phyloP scores from a whole-genome alignment of 345 rosid species.

The Arabidopsis arenosa region DNA sequence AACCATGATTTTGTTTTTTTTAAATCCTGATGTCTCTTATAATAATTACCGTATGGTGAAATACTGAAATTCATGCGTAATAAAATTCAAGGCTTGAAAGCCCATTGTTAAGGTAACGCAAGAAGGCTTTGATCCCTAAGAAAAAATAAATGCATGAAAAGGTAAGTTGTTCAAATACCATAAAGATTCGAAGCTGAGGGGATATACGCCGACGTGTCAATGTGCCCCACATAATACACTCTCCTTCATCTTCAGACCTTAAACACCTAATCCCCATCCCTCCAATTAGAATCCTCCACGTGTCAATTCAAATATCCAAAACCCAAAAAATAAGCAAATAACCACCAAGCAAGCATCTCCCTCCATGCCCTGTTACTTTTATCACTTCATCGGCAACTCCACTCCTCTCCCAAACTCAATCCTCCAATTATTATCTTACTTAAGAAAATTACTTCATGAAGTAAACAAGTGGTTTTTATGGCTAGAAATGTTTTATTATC shows the following conservation, averaged over 20 bases:
- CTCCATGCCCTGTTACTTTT: conserved; percentile 56
- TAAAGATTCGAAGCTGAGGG: conserved; percentile 33
- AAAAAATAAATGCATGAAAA: conserved; percentile 6
- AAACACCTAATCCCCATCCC: conserved; percentile 59
- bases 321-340: conserved; percentile 34
- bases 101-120: neutral
- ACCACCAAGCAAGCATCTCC: conserved; percentile 67
- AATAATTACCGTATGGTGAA: neutral
- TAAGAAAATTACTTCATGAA: conserved; percentile 5
- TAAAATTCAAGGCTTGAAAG: neutral
- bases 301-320: conserved; percentile 61
- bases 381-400: conserved; percentile 65
- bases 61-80: neutral
- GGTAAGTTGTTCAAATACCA: conserved; percentile 26
- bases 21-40: neutral
- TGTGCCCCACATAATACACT: conserved; percentile 40
- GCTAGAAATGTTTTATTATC: conserved; percentile 22
- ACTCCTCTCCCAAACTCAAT: conserved; percentile 25
- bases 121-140: neutral
- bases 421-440: conserved; percentile 8
- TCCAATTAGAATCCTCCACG: conserved; percentile 54
- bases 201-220: conserved; percentile 21
- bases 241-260: conserved; percentile 54
- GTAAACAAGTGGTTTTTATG: conserved; percentile 23
- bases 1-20: neutral